A percentile compares a stretch with the other conserved stretches of the same genome.
Evolutionary conservation across 2,329 filamentous ascomycete species (phyloP).

Genomic region (Didymella sp.): DNA sequence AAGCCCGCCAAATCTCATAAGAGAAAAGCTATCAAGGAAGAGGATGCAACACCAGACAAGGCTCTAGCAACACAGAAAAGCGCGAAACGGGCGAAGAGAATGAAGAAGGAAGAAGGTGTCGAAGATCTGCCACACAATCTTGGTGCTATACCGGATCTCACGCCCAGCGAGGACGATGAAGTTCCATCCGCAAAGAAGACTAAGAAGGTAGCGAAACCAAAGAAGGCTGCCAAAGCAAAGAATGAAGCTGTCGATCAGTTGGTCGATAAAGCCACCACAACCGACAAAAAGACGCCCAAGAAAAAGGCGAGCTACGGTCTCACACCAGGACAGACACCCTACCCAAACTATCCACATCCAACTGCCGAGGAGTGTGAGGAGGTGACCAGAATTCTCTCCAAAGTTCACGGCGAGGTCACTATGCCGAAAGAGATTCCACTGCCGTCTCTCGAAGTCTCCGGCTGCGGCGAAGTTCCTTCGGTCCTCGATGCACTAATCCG

Average conservation of each 20-base stretch:
- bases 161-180: constrained; percentile 13
- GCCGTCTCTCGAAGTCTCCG: constrained; percentile 74
- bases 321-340: constrained; percentile 65
- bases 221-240: constrained; percentile 24
- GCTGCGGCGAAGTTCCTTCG: constrained; percentile 71
- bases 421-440: constrained; percentile 71
- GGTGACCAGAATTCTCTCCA: constrained; percentile 70
- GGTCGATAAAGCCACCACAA: constrained; percentile 35
- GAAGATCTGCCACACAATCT: constrained; percentile 65
- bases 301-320: constrained; percentile 52
- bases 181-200: constrained; percentile 22
- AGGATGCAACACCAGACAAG: constrained; percentile 17
- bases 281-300: constrained; percentile 43
- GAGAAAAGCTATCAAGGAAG: constrained; percentile 37
- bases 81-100: constrained; percentile 49
- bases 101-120: constrained; percentile 48
- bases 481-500: constrained; percentile 70
- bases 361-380: constrained; percentile 73
- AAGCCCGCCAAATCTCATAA: constrained; percentile 35
- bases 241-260: constrained; percentile 34
- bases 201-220: constrained; percentile 31
- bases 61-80: constrained; percentile 28
- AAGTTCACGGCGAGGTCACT: constrained; percentile 69
- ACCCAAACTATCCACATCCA: constrained; percentile 70
- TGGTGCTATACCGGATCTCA: constrained; percentile 44